phyloP scores from a whole-genome alignment of 148 eudicot genomes.

The Nyssa sinensis region DNA sequence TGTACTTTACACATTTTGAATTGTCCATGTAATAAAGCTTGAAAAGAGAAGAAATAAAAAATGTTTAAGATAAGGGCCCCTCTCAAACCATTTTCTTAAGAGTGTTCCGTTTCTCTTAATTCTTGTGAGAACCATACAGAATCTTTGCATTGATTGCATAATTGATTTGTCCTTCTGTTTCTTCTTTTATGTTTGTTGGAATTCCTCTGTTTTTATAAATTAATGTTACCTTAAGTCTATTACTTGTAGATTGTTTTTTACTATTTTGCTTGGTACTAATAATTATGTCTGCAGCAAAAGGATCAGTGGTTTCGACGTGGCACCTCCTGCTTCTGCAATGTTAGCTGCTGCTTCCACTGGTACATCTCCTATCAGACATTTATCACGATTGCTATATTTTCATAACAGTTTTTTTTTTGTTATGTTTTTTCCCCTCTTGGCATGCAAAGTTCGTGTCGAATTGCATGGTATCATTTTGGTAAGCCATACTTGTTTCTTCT shows the following conservation, averaged over 20 bases:
- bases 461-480: conserved; percentile 85
- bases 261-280: neutral
- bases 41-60: neutral
- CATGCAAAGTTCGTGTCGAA: conserved; percentile 74
- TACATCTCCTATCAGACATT: conserved; percentile 32
- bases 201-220: no score
- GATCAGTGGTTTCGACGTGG: conserved; percentile 96
- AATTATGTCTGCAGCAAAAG: conserved; percentile 70
- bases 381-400: conserved; percentile 24
- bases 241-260: neutral
- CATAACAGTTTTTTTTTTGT: conserved; percentile 53
- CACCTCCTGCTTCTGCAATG: conserved; percentile 88
- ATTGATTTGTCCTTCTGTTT: no score
- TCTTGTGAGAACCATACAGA: no score
- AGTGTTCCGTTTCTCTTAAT: no score
- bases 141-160: no score
- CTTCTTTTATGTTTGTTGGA: no score
- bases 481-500: conserved; percentile 68
- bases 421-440: conserved; percentile 74
- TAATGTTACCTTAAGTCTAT: no score
- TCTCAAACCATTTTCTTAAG: neutral
- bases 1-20: no score
- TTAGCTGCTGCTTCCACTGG: conserved; percentile 56
- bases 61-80: no score
- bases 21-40: neutral